Conservation (phyloP, 768 basidiomycete species). For the Filobasidium floriforme region DNA sequence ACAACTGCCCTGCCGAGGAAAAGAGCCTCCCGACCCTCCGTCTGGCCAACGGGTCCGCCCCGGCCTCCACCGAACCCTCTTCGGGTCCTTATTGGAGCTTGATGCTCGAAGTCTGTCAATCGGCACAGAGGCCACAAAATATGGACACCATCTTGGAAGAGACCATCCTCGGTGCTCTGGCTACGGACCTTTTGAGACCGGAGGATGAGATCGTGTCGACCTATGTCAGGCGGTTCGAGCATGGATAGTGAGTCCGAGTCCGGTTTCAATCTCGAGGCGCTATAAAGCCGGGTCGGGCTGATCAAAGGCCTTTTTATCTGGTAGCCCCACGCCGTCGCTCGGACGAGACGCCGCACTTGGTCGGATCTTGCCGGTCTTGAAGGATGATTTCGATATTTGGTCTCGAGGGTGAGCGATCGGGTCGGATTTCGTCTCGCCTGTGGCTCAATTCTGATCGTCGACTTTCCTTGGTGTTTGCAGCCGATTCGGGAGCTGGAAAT, state of each 20-base stretch:
- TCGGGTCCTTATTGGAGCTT: slow-evolving; percentile 45
- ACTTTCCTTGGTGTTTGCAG: background rate
- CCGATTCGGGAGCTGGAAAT: slow-evolving; percentile 36
- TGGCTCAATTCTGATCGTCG: background rate
- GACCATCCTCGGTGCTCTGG: slow-evolving; percentile 45
- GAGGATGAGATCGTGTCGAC: slow-evolving; percentile 46
- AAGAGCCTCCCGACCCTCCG: slow-evolving; percentile 42
- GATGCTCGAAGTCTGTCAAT: slow-evolving; percentile 48
- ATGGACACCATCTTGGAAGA: slow-evolving; percentile 42
- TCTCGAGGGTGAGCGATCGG: slow-evolving; percentile 40
- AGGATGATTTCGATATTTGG: slow-evolving; percentile 42
- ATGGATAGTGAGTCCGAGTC: slow-evolving; percentile 33
- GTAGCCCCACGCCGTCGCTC: slow-evolving; percentile 46
- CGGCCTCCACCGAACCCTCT: slow-evolving; percentile 30
- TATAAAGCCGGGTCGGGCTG: too few relatives aligned
- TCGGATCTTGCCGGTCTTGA: slow-evolving; percentile 41
- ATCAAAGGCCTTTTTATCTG: too few relatives aligned
- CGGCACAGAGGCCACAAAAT: slow-evolving; percentile 44
- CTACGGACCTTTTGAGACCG: slow-evolving; percentile 39
- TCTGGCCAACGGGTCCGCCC: slow-evolving; percentile 39
- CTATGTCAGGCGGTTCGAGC: slow-evolving; percentile 44
- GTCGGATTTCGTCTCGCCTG: slow-evolving; percentile 15
- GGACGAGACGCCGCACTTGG: slow-evolving; percentile 44
- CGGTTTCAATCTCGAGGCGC: background rate
- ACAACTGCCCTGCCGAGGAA: slow-evolving; percentile 38